These are phyloP conservation scores for Cercophora sp. DNA, from an alignment of 495 filamentous ascomycete species.

Conservation along the genomic window DNA sequence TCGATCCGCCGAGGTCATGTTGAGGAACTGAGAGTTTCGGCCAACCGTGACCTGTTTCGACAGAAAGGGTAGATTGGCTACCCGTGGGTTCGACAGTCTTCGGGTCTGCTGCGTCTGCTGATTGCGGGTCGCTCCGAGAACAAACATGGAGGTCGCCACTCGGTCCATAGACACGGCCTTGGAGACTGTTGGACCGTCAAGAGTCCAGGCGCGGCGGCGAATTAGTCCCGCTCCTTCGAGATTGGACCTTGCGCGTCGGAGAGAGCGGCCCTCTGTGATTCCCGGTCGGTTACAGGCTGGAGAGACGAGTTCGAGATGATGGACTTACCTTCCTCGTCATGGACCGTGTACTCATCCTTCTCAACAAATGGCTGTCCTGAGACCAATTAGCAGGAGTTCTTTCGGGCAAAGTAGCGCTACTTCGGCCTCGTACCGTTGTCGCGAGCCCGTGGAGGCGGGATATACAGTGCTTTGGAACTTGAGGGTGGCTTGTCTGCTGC, in stretches of 20 bases:
- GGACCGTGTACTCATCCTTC: neutral
- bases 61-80: constrained; percentile 64
- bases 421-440: neutral
- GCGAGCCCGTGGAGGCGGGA: neutral
- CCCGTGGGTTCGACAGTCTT: neutral
- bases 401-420: too few species aligned
- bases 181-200: neutral
- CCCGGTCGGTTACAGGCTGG: too few species aligned
- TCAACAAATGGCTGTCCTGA: constrained; percentile 1
- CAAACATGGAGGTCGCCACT: neutral
- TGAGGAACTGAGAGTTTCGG: constrained; percentile 81
- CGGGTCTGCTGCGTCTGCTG: neutral
- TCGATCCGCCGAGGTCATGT: constrained; percentile 75
- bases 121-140: neutral
- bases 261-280: neutral
- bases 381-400: too few species aligned
- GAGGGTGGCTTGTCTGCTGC: neutral
- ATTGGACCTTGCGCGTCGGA: neutral
- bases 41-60: constrained; percentile 84
- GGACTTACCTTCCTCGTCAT: neutral
- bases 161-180: neutral
- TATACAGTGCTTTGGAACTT: neutral
- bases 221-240: neutral
- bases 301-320: too few species aligned
- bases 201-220: neutral